Base-by-base conservation (phyloP, 2,329 filamentous ascomycete genomes). In the Mycosphaerelloides madeirae region DNA sequence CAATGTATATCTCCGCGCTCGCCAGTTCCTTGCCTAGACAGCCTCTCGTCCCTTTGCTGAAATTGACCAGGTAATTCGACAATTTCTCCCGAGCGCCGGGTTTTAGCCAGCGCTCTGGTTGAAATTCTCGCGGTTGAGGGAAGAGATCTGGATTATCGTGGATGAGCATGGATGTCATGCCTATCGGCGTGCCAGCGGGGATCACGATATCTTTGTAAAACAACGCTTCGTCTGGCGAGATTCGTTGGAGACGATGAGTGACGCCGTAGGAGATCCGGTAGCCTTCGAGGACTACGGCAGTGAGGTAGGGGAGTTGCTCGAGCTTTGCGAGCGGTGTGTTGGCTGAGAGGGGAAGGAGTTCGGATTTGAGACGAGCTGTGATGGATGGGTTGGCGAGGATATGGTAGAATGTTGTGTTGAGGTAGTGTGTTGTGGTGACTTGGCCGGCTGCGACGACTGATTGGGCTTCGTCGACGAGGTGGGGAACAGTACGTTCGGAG, bases 241-340 rank as follows among this genome's bases (percentile, higher is more conserved):
- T 59, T 5, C 69, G 58, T 13, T 64, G 64, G 2, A 72, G 53
- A 5, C 55, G 60, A 37, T 66, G 60, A 1, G 69, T 68, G 1
- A 66, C 62, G 1, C 69, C 65, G 4, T 69, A 69, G 49, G 71
- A 67, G 65, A 47, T 67, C 64, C 70, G 63, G 5, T 71, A 54
- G 0, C 67, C 61, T 51, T 73, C 70, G 41, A 69, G 65, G 49
- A 72, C 68, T 29, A 69, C 60, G 14, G 68, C 69, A 38, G 67
- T 63, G 4, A 72, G 58, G 49, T 69, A 72, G 0, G 68, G 62
- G 52, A 66, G 58, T 16, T 57, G 52, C 12, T 61, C 53, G 3
- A 43, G 31, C 7, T 22, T 28, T 15, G 15, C 5, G n/a, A 29
- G 37, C 12, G 33, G 19, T 15, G 40, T 39, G 4, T 37, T 14